Conservation (phyloP, 345 rosid genomes). For the Eucalyptus curtisii region DNA sequence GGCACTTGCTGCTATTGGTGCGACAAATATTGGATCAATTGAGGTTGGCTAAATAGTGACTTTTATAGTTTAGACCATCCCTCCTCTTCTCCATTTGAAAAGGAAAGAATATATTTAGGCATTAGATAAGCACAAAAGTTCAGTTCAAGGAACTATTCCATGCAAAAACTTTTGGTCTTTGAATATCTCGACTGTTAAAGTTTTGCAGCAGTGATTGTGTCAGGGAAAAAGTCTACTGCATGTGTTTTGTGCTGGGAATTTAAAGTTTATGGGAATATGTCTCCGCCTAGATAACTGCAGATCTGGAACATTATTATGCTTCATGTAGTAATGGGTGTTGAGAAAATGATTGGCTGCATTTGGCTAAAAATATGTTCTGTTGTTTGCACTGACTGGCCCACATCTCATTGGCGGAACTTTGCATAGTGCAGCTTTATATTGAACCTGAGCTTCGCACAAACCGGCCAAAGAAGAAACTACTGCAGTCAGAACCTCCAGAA, state of each 20-base stretch:
- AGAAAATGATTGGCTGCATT: neutral
- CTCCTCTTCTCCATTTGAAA: neutral
- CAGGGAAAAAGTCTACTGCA: neutral
- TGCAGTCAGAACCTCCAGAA: slow-evolving; percentile 51
- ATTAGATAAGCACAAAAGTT: neutral
- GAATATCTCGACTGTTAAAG: neutral
- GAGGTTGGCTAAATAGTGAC: slow-evolving; percentile 30
- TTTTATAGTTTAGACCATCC: neutral
- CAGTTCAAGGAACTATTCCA: neutral
- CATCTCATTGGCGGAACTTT: neutral
- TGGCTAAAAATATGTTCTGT: neutral
- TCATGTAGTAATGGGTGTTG: neutral
- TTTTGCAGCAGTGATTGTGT: neutral
- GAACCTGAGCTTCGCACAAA: slow-evolving; percentile 84
- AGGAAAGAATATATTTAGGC: neutral
- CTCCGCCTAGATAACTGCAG: neutral
- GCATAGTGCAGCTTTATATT: slow-evolving; percentile 53
- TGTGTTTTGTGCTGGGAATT: neutral
- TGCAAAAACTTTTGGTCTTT: neutral
- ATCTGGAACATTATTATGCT: neutral
- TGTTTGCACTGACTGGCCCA: neutral
- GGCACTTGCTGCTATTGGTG: slow-evolving; percentile 94
- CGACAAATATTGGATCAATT: slow-evolving; percentile 92
- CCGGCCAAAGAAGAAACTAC: slow-evolving; percentile 51
- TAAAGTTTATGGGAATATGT: neutral